Percentiles rank a stretch among this genome's conserved stretches.
Evolutionary conservation across 257 asterid species (phyloP).

Genomic region (Salvia miltiorrhiza): DNA sequence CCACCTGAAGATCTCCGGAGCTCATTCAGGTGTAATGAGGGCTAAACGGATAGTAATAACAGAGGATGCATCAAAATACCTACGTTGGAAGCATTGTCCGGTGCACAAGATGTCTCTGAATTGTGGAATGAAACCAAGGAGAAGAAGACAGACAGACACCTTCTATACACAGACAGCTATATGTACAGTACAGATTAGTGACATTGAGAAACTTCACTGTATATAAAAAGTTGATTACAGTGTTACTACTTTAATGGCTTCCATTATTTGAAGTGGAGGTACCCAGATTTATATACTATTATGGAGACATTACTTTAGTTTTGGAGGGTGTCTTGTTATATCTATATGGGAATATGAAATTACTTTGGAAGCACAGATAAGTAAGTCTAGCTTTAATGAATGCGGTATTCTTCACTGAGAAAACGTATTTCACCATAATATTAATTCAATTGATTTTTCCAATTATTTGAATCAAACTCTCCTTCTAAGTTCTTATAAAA

Average conservation of each 20-base stretch:
- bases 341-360: too few species aligned
- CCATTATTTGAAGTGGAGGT: not conserved
- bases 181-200: not conserved
- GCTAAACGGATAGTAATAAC: too few species aligned
- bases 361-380: not conserved
- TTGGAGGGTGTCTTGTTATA: not conserved
- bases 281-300: not conserved
- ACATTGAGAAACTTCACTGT: not conserved
- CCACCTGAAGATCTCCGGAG: not conserved
- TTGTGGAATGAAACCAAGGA: not conserved
- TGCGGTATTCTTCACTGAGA: too few species aligned
- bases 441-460: too few species aligned
- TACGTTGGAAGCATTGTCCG: not conserved
- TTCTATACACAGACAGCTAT: not conserved
- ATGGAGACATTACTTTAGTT: not conserved
- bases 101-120: not conserved
- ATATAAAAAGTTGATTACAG: not conserved
- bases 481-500: too few species aligned
- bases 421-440: too few species aligned
- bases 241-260: not conserved
- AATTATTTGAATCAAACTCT: too few species aligned
- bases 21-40: not conserved
- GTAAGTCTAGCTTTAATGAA: too few species aligned
- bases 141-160: not conserved
- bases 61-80: not conserved